phyloP scores from a whole-genome alignment of 768 basidiomycete species.

The Crucibulum laeve region DNA sequence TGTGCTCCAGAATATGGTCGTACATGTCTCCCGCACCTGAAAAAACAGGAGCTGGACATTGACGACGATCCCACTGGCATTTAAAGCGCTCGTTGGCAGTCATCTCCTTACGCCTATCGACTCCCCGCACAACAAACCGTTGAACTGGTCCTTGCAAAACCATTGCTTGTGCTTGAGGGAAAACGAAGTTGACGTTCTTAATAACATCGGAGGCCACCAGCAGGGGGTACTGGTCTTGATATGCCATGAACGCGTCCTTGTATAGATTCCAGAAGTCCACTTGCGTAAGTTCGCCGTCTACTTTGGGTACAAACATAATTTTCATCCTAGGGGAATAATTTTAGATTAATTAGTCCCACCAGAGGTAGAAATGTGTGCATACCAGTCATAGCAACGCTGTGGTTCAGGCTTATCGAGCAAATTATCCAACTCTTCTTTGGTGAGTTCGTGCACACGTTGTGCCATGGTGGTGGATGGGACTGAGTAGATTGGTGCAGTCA shows the following conservation, averaged over 20 bases:
- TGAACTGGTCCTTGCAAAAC: slow-evolving; percentile 69
- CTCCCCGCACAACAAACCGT: slow-evolving; percentile 85
- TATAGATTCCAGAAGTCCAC: slow-evolving; percentile 96
- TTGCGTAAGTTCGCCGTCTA: slow-evolving; percentile 83
- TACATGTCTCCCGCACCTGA: slow-evolving; percentile 60
- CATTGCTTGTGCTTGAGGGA: slow-evolving; percentile 84
- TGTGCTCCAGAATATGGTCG: slow-evolving; percentile 63
- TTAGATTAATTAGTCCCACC: too few relatives aligned
- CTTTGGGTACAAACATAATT: slow-evolving; percentile 73
- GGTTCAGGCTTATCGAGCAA: slow-evolving; percentile 64
- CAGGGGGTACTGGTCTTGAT: slow-evolving; percentile 51
- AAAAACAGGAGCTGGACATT: slow-evolving; percentile 46
- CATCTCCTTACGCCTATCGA: slow-evolving; percentile 62
- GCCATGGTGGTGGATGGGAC: slow-evolving; percentile 45
- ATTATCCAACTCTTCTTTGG: slow-evolving; percentile 61
- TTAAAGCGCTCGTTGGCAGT: slow-evolving; percentile 59
- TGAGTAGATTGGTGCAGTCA: slow-evolving; percentile 56
- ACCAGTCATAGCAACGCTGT: slow-evolving; percentile 83
- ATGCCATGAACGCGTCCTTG: slow-evolving; percentile 72
- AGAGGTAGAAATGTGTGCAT: slow-evolving; percentile 12
- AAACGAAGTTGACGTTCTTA: slow-evolving; percentile 84
- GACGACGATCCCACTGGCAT: slow-evolving; percentile 72
- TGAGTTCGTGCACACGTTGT: slow-evolving; percentile 61
- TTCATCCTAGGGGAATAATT: slow-evolving; percentile 67
- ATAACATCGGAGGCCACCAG: slow-evolving; percentile 91